A percentile compares a stretch with the other conserved stretches of the same genome.
These are phyloP conservation scores for Candida glucosophila DNA, from an alignment of 1,139 yeast genomes.

Conservation along the genomic window DNA sequence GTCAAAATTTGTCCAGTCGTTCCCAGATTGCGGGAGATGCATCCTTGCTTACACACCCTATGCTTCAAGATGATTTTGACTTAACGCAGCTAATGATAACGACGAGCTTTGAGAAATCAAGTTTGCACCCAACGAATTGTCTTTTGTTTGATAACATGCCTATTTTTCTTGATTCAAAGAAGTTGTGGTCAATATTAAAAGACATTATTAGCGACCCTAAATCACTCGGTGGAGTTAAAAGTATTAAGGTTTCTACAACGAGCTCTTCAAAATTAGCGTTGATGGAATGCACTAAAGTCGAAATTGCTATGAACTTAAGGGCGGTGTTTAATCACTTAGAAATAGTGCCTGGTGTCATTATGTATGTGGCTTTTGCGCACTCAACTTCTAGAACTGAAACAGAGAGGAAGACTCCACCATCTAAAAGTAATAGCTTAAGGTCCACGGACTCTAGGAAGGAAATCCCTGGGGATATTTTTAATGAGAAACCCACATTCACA, in stretches of 20 bases:
- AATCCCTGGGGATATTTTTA: conserved; percentile 9
- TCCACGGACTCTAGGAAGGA: conserved; percentile 4
- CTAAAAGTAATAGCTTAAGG: conserved; percentile 7
- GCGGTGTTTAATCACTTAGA: conserved; percentile 76
- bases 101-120: conserved; percentile 59
- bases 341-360: conserved; percentile 61
- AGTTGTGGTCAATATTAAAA: conserved; percentile 25
- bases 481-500: no score
- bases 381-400: neutral
- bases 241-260: conserved; percentile 49
- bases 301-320: conserved; percentile 70
- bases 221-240: conserved; percentile 17
- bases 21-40: conserved; percentile 4
- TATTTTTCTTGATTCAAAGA: conserved; percentile 26
- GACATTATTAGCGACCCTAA: conserved; percentile 20
- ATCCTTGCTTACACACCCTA: conserved; percentile 12
- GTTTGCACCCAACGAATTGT: conserved; percentile 69
- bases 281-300: conserved; percentile 64
- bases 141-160: conserved; percentile 76
- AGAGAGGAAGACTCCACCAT: conserved; percentile 3
- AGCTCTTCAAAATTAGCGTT: conserved; percentile 44
- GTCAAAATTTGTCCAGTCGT: conserved; percentile 5
- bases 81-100: conserved; percentile 33
- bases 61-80: conserved; percentile 49
- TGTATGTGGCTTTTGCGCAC: conserved; percentile 57